phyloP scores from a whole-genome alignment of 164 flowering plant genomes.

The Umbilicus rupestris region DNA sequence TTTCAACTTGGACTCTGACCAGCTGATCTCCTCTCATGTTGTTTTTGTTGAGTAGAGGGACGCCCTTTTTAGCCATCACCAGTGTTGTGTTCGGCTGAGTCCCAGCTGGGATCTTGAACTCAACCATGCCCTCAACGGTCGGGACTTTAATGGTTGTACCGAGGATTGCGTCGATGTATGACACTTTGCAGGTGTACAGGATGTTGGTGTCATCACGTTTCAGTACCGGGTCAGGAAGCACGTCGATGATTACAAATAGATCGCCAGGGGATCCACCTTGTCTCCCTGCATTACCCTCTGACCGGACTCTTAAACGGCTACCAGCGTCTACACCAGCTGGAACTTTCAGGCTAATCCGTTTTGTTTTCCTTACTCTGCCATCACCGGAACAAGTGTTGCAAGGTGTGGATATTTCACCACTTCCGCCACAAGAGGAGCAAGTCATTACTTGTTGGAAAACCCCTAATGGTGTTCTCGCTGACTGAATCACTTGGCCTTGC shows the following conservation, averaged over 20 bases:
- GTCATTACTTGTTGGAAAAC: conserved; percentile 85
- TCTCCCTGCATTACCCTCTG: conserved; percentile 83
- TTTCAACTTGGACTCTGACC: conserved; percentile 85
- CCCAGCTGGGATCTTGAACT: conserved; percentile 81
- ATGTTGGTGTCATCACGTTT: conserved; percentile 86
- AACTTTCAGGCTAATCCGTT: conserved; percentile 80
- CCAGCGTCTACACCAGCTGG: conserved; percentile 93
- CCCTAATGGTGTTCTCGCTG: conserved; percentile 86
- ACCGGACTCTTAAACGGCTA: conserved; percentile 72
- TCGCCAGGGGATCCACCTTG: conserved; percentile 89
- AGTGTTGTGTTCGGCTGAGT: conserved; percentile 85
- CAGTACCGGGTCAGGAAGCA: conserved; percentile 71
- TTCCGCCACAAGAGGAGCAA: conserved; percentile 72
- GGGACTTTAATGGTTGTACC: conserved; percentile 88
- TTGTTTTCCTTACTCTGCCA: conserved; percentile 76
- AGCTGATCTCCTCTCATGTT: conserved; percentile 90
- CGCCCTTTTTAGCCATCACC: conserved; percentile 91
- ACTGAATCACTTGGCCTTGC: conserved; percentile 80
- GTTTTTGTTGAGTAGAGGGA: conserved; percentile 57
- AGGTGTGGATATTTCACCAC: conserved; percentile 68
- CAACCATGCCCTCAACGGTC: conserved; percentile 88
- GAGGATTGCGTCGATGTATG: conserved; percentile 84
- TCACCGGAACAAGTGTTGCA: conserved; percentile 84
- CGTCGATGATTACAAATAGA: conserved; percentile 69
- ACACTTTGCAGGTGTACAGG: conserved; percentile 77